Conservation (phyloP, 768 basidiomycete genomes). For the Mycena capillaripes region DNA sequence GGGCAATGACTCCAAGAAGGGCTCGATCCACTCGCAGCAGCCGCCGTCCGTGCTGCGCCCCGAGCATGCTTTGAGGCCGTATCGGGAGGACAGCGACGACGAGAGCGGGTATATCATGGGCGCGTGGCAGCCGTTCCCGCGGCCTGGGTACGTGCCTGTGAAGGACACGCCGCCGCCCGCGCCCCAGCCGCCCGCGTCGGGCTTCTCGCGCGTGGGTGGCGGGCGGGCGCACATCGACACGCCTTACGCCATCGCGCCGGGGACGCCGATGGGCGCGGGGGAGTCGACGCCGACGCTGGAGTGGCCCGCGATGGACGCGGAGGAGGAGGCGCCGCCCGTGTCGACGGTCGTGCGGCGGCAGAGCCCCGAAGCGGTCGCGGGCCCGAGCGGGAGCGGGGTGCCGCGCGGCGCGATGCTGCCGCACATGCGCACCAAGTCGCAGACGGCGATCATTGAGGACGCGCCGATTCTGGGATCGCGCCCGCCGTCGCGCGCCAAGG, state of each 20-base stretch:
- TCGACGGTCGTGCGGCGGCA: conserved; percentile 61
- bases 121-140: conserved; percentile 88
- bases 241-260: conserved; percentile 68
- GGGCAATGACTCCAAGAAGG: conserved; percentile 56
- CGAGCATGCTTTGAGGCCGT: conserved; percentile 83
- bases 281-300: conserved; percentile 32
- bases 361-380: conserved; percentile 46
- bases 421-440: conserved; percentile 83
- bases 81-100: conserved; percentile 84
- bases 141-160: conserved; percentile 63
- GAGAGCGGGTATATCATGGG: conserved; percentile 92
- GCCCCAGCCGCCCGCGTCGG: conserved; percentile 53
- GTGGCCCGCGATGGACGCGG: conserved; percentile 43
- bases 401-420: conserved; percentile 78
- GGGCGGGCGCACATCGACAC: conserved; percentile 88
- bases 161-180: conserved; percentile 46
- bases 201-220: conserved; percentile 90
- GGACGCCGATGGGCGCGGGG: neutral
- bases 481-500: conserved; percentile 25
- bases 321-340: conserved; percentile 63
- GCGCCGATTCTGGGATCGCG: conserved; percentile 50
- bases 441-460: conserved; percentile 88
- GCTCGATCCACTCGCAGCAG: conserved; percentile 68
- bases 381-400: conserved; percentile 38
- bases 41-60: conserved; percentile 83